These are phyloP conservation scores for Ampelocalamus luodianensis DNA, from an alignment of 176 grass and related monocot genomes.

Conservation along the genomic window DNA sequence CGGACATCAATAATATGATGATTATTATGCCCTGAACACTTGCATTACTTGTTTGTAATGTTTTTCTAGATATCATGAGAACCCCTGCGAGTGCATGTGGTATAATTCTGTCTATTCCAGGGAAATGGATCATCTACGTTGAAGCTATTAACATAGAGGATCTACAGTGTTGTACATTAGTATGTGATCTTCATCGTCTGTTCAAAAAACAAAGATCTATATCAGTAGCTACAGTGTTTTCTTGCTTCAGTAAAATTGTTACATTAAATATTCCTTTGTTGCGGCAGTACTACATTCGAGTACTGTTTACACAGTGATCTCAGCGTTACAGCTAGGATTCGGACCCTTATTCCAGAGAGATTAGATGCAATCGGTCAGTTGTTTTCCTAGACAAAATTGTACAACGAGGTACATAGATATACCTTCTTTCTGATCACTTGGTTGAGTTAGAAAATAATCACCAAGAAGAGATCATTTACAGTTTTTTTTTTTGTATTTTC, in stretches of 20 bases:
- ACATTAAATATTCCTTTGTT: too few species aligned
- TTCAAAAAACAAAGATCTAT: too few species aligned
- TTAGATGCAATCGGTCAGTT: conserved; percentile 15
- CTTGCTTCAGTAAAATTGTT: too few species aligned
- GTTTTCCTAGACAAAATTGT: conserved; percentile 30
- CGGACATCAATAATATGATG: neutral
- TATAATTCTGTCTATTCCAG: conserved; percentile 11
- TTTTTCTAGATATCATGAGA: neutral
- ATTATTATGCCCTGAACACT: neutral
- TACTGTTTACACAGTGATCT: too few species aligned
- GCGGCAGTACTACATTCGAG: too few species aligned
- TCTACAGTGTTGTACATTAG: too few species aligned
- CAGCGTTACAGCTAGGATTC: too few species aligned
- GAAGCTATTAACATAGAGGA: too few species aligned
- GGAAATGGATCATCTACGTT: neutral
- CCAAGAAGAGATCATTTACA: neutral
- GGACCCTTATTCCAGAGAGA: neutral
- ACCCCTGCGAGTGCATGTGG: neutral
- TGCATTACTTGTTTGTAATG: conserved; percentile 19
- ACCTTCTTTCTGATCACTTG: conserved; percentile 40
- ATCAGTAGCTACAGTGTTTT: too few species aligned
- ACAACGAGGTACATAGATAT: conserved; percentile 41
- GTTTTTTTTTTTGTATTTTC: conserved; percentile 14
- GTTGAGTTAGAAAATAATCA: conserved; percentile 33
- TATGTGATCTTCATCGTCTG: too few species aligned